These are phyloP conservation scores for Arabidopsis hybrid DNA, from an alignment of 441 rosid species.

Conservation along the genomic window DNA sequence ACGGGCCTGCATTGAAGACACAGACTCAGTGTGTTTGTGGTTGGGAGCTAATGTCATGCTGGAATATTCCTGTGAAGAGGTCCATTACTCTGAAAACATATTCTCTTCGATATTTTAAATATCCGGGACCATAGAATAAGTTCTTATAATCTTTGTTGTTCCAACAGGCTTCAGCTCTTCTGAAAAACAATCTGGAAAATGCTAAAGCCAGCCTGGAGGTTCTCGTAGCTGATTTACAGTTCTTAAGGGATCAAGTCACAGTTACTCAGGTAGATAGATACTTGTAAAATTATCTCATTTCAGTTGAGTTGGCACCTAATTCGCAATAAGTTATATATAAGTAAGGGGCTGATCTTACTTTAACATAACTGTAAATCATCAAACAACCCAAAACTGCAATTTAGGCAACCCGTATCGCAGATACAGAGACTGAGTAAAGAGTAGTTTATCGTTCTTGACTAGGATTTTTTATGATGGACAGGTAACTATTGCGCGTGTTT, in stretches of 20 bases:
- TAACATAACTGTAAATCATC: not conserved
- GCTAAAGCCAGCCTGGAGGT: conserved; percentile 96
- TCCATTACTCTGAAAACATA: conserved; percentile 40
- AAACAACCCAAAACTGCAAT: too few relatives aligned
- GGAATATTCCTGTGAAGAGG: conserved; percentile 94
- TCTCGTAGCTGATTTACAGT: conserved; percentile 85
- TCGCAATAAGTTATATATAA: not conserved
- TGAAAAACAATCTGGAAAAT: conserved; percentile 84
- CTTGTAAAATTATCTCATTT: not conserved
- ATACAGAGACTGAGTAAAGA: not conserved
- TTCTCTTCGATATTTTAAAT: conserved; percentile 13
- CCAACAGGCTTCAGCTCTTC: conserved; percentile 75
- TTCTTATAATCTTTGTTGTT: conserved; percentile 35
- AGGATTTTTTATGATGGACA: conserved; percentile 38
- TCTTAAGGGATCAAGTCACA: conserved; percentile 95
- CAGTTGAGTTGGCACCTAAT: not conserved
- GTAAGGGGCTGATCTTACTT: not conserved
- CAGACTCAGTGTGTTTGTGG: conserved; percentile 89
- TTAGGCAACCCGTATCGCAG: not conserved
- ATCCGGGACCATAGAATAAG: conserved; percentile 40
- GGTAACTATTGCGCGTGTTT: conserved; percentile 83
- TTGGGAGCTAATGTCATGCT: conserved; percentile 95
- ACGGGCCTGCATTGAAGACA: conserved; percentile 66
- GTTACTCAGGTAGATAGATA: conserved; percentile 74
- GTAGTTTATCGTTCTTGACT: conserved; percentile 9